Percentiles rank a stretch among this genome's conserved stretches.
Evolutionary conservation across 495 filamentous ascomycete genomes (phyloP).

Genomic region (Neurospora tetrasperma): DNA sequence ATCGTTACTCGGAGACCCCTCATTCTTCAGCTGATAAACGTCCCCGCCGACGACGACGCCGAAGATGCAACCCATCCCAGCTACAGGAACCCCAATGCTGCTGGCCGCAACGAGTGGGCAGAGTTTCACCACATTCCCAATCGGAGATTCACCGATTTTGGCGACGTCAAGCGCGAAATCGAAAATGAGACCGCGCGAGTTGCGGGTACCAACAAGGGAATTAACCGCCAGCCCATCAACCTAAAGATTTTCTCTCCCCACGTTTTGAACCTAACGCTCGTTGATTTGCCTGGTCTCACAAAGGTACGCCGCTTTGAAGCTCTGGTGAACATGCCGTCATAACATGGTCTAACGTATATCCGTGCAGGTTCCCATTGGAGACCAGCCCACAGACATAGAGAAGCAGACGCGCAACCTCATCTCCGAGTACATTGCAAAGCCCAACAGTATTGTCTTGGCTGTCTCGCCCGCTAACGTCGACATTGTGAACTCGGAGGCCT

Average conservation of each 20-base stretch:
- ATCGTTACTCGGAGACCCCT: slow-evolving; percentile 92
- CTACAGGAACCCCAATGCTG: slow-evolving; percentile 35
- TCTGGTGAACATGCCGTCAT: neutral
- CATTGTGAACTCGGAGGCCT: slow-evolving; percentile 93
- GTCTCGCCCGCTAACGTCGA: slow-evolving; percentile 98
- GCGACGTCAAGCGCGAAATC: slow-evolving; percentile 88
- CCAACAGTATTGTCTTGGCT: slow-evolving; percentile 94
- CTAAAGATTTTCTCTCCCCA: slow-evolving; percentile 98
- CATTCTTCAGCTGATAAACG: slow-evolving; percentile 96
- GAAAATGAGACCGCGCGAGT: slow-evolving; percentile 93
- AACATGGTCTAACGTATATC: slow-evolving; percentile 6
- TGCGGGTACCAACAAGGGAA: slow-evolving; percentile 96
- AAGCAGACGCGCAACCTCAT: slow-evolving; percentile 97
- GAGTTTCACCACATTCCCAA: slow-evolving; percentile 94
- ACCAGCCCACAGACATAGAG: slow-evolving; percentile 96
- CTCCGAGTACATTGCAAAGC: slow-evolving; percentile 97
- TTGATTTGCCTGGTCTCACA: slow-evolving; percentile 91
- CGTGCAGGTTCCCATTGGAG: slow-evolving; percentile 77
- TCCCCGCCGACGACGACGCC: slow-evolving; percentile 68
- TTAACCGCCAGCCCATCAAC: slow-evolving; percentile 95
- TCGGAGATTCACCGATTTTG: slow-evolving; percentile 85
- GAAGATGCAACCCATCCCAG: slow-evolving; percentile 49
- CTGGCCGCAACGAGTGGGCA: slow-evolving; percentile 66
- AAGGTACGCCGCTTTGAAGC: slow-evolving; percentile 50
- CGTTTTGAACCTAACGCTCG: slow-evolving; percentile 90